Conservation (phyloP, 441 rosid species). For the Theobroma grandiflorum region DNA sequence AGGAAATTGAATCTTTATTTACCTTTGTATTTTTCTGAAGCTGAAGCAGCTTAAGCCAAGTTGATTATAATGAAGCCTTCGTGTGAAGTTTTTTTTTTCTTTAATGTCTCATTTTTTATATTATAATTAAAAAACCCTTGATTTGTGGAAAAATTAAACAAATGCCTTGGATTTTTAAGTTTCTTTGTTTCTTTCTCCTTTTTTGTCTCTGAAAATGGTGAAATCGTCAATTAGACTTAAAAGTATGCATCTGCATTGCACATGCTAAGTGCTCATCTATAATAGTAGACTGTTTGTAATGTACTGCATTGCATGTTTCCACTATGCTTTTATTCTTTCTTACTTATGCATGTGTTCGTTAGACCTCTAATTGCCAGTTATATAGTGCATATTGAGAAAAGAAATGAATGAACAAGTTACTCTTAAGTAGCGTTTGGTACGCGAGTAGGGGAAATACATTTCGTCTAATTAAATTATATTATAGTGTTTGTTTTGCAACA, state of each 20-base stretch:
- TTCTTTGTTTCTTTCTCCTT: neutral
- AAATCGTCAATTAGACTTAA: neutral
- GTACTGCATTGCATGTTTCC: neutral
- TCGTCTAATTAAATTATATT: too few species aligned
- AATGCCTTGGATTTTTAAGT: neutral
- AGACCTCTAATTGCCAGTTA: neutral
- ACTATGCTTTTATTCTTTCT: neutral
- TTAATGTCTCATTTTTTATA: neutral
- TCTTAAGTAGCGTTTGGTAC: too few species aligned
- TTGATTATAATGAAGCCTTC: neutral
- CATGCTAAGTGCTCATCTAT: neutral
- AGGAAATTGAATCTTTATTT: neutral
- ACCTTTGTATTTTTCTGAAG: neutral
- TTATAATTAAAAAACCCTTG: neutral
- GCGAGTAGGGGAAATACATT: too few species aligned
- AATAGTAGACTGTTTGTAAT: neutral
- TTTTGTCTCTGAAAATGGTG: neutral
- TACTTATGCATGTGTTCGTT: neutral
- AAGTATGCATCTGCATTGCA: neutral
- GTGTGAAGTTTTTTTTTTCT: neutral
- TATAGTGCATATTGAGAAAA: too few species aligned
- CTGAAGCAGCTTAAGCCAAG: too few species aligned
- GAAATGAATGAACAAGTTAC: too few species aligned
- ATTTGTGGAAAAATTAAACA: neutral
- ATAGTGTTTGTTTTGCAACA: too few species aligned